Evolutionary conservation across 2,329 filamentous ascomycete genomes (phyloP), one percentile per base, ranked within the genome.

Genomic region (Paraphaeosphaeria minitans): DNA sequence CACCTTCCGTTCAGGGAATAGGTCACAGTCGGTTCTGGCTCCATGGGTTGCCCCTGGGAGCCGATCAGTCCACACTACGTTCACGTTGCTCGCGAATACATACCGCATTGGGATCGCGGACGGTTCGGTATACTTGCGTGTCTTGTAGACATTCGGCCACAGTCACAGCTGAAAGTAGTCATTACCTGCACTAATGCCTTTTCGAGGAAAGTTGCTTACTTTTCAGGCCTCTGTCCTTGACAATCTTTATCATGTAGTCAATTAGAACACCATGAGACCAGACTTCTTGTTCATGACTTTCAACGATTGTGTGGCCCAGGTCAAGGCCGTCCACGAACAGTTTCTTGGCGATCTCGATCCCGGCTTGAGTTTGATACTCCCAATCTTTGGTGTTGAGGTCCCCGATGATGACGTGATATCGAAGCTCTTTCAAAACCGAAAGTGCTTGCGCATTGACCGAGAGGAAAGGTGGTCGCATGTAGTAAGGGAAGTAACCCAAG

Each of bases 311-410:
- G n/a, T 41, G 29, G 4, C 57, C 57, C 4, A 7, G 24, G 24
- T 61, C 53, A n/a, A 59, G 39, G 13, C 59, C 53, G 33, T 54
- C 45, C 21, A 27, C 66, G 69, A 86, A 85, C 59, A 77, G 78
- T 59, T 80, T 71, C 74, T 85, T 74, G 65, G 83, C 81, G 68
- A 81, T 79, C 39, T 80, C 72, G 42, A 81, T 80, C 45, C 73
- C 62, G 53, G 73, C 64, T 0, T 82, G 76, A 1, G 80, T 75
- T 55, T 79, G 71, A 42, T 82, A 78, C 64, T 85, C 81, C 79
- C 85, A 87, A 71, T 87, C 85, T 48, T 83, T 80, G 0, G 84
- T 79, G 67, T 87, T 85, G 24, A 87, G 73, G 59, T 86, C 83
- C 64, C 85, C 77, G 60, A 82, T 85, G 65, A 84, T 81, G 65